Conservation (phyloP, 2,329 filamentous ascomycete species). For the Colletotrichum tamarilloi region DNA sequence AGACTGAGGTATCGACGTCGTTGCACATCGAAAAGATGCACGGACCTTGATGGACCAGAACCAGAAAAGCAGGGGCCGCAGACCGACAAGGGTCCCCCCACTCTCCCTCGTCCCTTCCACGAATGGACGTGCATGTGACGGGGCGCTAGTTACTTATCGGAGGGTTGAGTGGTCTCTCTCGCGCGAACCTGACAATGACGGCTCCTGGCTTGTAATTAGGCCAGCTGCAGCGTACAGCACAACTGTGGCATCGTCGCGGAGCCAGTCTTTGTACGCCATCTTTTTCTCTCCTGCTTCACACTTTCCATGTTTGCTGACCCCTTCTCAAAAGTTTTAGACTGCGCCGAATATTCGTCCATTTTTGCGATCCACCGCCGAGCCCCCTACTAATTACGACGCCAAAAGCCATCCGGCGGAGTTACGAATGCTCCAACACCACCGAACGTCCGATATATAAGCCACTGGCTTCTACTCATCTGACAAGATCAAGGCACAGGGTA, state of each 20-base stretch:
- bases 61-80: conserved; percentile 27
- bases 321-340: conserved; percentile 1
- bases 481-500: conserved; percentile 28
- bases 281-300: not conserved
- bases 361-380: conserved; percentile 23
- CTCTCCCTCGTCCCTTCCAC: not conserved
- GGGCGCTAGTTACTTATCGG: conserved; percentile 35
- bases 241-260: conserved; percentile 18
- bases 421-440: conserved; percentile 19
- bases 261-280: conserved; percentile 23
- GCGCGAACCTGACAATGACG: conserved; percentile 22
- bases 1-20: conserved; percentile 3
- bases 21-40: conserved; percentile 12
- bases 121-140: conserved; percentile 27
- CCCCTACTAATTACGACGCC: conserved; percentile 30
- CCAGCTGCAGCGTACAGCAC: not conserved
- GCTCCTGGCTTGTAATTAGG: conserved; percentile 1
- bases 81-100: conserved; percentile 14
- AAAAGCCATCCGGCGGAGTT: conserved; percentile 11
- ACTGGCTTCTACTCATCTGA: not conserved
- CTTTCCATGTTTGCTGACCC: not conserved
- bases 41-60: not conserved
- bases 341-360: not conserved
- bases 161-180: conserved; percentile 21
- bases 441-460: not conserved